Evolutionary conservation across 2,329 filamentous ascomycete species (phyloP), one percentile per base, ranked within the genome.

Genomic region (Pseudocercospora pini-densiflorae): DNA sequence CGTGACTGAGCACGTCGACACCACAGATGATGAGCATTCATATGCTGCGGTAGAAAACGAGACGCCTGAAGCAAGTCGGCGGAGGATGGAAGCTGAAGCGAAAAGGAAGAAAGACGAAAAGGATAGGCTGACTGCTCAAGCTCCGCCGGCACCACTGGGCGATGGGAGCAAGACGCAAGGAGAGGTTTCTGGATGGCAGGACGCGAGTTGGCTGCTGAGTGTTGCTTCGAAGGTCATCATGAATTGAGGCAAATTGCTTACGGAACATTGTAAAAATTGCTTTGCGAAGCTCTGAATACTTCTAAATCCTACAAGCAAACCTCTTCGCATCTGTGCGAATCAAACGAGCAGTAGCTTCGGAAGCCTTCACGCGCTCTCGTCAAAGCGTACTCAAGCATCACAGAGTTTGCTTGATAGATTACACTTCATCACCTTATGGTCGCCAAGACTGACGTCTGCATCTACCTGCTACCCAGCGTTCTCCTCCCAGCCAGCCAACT

Each of bases 181-280:
- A 72, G 72, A 76, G 72, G 85, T 64, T 33, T 69, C 84, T 5
- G 85, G 85, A 0, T 88, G 86, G 86, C 81, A 84, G 66, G 86
- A 88, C 78, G 86, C 84, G 33, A 81, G 83, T 31, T 88, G 86
- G 86, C 73, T 88, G 65, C 75, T 88, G 64, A 84, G 84, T 59
- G 82, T 86, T 49, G 84, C 86, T 9, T 78, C 78, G 0, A 84
- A 83, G 66, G 82, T 58, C 55, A 58, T 58, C 19, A 36, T 58
- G 55, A 58, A 58, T 58, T 58, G 55, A 58, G 16, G 23, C 16
- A 6, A 1, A 24, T 3, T 7, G 16, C 6, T 43, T 1, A 40
- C 6, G 4, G 5, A n/a, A n/a, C 9, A 19, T 19, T 5, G 2
- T 43, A 1, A 19, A 6, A 19, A 19, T 8, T 19, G 40, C 16